Percentiles rank a stretch among this genome's conserved stretches.
Conservation (phyloP, 305 asterid species). For the Fraxinus platypoda region DNA sequence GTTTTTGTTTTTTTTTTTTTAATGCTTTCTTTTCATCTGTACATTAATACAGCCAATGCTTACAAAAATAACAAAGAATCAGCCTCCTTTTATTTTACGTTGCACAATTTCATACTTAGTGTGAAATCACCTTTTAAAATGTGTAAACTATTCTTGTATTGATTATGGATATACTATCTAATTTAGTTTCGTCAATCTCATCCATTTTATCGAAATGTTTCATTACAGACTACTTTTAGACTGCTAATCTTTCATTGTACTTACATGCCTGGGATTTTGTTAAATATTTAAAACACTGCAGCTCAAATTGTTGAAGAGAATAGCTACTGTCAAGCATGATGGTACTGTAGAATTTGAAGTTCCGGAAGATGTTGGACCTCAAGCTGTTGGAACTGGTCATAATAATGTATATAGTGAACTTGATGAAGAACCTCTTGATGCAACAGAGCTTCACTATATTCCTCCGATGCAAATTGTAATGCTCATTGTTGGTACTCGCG, state of each 20-base stretch:
- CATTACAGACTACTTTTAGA: constrained; percentile 10
- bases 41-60: background rate
- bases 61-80: background rate
- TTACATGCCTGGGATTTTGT: constrained; percentile 21
- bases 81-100: background rate
- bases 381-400: constrained; percentile 36
- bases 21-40: background rate
- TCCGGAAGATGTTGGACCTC: constrained; percentile 72
- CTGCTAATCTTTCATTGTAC: background rate
- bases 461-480: constrained; percentile 80
- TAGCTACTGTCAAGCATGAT: constrained; percentile 84
- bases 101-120: background rate
- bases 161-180: background rate
- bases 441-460: constrained; percentile 57
- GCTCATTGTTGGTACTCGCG: constrained; percentile 93
- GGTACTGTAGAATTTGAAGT: constrained; percentile 96
- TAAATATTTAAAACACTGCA: constrained; percentile 66
- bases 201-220: constrained; percentile 9
- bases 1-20: background rate
- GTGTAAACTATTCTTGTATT: constrained; percentile 4
- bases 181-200: constrained; percentile 4
- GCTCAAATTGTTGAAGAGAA: constrained; percentile 88
- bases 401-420: constrained; percentile 38
- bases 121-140: background rate
- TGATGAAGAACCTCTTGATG: constrained; percentile 65